Base-by-base conservation (phyloP, 371 early-diverging fungal species). In the Apophysomyces trapeziformis region DNA sequence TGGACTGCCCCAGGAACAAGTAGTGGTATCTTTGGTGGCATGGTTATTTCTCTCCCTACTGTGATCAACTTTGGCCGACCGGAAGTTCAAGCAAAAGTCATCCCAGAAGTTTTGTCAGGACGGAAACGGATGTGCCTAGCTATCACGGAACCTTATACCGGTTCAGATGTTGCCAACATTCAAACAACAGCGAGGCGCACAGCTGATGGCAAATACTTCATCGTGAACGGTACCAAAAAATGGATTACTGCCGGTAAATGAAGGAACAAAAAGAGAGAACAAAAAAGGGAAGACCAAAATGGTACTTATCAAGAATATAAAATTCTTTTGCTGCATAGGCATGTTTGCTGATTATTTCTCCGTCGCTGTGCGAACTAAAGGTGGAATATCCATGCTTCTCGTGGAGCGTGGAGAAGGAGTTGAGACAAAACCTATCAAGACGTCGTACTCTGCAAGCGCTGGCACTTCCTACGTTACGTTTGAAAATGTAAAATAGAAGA, bases 131-230 rank as follows among this genome's bases (percentile, higher is more conserved):
- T 93, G 71, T 91, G 92, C 65, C 75, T 93, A 65, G 89, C 89
- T 46, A 79, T 81, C 44, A 76, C 88, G 11, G 89, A 89, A 65
- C 88, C 89, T 9, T 80, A 76, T 46, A 89, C 92, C 26, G 93
- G 93, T 2, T 89, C 89, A n/a, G 95, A 95, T 64, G 94, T 95
- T 5, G 93, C 94, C 32, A 86, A 87, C 45, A 83, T 93, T 39
- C 75, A 73, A 32, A 87, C 90, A n/a, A 79, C 76, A n/a, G 95
- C 93, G 7, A 88, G 82, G 18, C 81, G 84, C 68, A 83, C 87
- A 26, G 77, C 88, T 26, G 90, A 92, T 77, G 92, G 91, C 35
- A 92, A 91, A 50, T 65, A 78, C 38, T 84, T 72, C 70, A 76
- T 88, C 50, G 83, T 92, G 50, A 92, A 92, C 67, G 93, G 93